phyloP scores from a whole-genome alignment of 164 flowering plant species.

The Liquidambar formosana region DNA sequence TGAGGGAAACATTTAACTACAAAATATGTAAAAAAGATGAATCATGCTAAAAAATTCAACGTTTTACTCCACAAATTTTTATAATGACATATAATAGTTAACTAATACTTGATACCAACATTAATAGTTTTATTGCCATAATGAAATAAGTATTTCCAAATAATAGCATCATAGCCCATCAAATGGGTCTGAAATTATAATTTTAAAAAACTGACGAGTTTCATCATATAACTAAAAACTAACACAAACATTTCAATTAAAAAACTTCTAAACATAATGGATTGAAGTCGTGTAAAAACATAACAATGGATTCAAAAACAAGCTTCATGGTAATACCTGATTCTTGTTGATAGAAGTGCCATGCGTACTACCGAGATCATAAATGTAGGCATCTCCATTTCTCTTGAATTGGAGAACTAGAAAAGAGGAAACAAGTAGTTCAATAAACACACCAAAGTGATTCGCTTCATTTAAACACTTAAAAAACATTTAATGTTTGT shows the following conservation, averaged over 20 bases:
- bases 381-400: conserved; percentile 72
- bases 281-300: neutral
- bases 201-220: neutral
- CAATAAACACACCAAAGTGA: neutral
- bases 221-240: neutral
- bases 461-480: neutral
- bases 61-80: too few species aligned
- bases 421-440: conserved; percentile 15
- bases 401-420: conserved; percentile 84
- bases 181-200: neutral
- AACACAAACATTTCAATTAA: neutral
- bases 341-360: conserved; percentile 87
- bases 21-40: too few species aligned
- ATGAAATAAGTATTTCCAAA: neutral
- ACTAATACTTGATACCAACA: neutral
- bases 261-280: neutral
- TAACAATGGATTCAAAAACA: neutral
- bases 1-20: too few species aligned
- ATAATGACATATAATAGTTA: too few species aligned
- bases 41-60: too few species aligned
- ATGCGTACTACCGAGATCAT: conserved; percentile 94
- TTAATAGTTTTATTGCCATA: neutral
- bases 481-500: neutral
- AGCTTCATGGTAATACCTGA: conserved; percentile 51
- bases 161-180: neutral